Evolutionary conservation across 441 rosid genomes (phyloP), one percentile per base, ranked within the genome.

Genomic region (Omphalea diandra): DNA sequence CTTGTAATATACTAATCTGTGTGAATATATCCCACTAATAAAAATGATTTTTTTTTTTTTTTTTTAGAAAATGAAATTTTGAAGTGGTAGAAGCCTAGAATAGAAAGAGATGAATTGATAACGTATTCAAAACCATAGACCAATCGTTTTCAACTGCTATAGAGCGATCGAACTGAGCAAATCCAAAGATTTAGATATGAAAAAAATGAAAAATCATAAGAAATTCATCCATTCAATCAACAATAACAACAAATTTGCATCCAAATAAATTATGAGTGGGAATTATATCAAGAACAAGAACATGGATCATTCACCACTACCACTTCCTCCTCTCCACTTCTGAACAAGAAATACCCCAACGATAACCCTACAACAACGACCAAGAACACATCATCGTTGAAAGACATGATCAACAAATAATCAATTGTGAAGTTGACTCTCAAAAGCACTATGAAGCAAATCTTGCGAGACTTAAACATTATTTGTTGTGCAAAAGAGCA

Each of bases 321-420:
- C 5, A n/a, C 49, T 18, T 74, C 85, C 9, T 76, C 82, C 3
- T 36, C 79, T 2, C 57, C 79, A 17, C 65, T 63, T 71, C 88
- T 62, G 43, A 85, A 86, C 26, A 71, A 43, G 17, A 80, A 41
- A 59, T 80, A 85, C 26, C 94, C 94, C n/a, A 71, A 55, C 7
- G 78, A 52, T 17, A 88, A 79, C 9, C 89, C 91, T 32, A 59
- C 44, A 22, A 88, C 83, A 36, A 86, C 69, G 0, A 87, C 84
- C 77, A 86, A 9, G 52, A 88, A 82, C 33, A 86, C 94, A 18
- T 88, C 90, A 7, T 86, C 89, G 40, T 88, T 88, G 20, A 86
- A 86, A 31, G 94, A 88, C 94, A 88, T 89, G 33, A 89, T 89
- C 76, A 89, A 67, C 73, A 89, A 3, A 67, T 89, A 87, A 41